Evolutionary conservation across 2,329 filamentous ascomycete genomes (phyloP).

Genomic region (Phialophora expanda): DNA sequence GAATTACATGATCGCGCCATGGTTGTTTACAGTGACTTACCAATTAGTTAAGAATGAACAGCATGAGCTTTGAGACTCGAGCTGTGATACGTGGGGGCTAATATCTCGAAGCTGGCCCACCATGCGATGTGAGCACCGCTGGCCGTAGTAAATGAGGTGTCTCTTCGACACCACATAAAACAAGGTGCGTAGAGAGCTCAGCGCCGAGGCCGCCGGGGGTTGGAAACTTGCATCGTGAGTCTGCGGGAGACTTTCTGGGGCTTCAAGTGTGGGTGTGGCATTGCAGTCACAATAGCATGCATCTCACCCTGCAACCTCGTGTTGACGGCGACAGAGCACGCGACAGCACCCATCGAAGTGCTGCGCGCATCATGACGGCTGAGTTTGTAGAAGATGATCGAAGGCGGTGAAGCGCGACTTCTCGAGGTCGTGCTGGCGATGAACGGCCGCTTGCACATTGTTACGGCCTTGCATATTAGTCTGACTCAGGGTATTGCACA

Average conservation of each 20-base stretch:
- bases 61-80: background rate
- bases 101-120: background rate
- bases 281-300: background rate
- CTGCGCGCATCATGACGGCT: background rate
- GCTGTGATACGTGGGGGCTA: background rate
- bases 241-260: too few species aligned
- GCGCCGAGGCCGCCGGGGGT: too few species aligned
- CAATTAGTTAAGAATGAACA: background rate
- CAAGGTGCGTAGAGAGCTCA: background rate
- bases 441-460: background rate
- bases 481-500: too few species aligned
- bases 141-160: background rate
- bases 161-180: background rate
- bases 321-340: background rate
- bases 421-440: background rate
- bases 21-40: background rate
- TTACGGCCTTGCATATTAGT: background rate
- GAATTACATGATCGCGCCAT: background rate
- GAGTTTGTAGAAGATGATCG: background rate
- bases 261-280: too few species aligned
- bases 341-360: background rate
- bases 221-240: background rate
- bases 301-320: background rate
- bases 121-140: background rate
- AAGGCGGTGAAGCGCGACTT: background rate